phyloP scores from a whole-genome alignment of 1,284 basidiomycete genomes.

The Rhodotorula sp. region DNA sequence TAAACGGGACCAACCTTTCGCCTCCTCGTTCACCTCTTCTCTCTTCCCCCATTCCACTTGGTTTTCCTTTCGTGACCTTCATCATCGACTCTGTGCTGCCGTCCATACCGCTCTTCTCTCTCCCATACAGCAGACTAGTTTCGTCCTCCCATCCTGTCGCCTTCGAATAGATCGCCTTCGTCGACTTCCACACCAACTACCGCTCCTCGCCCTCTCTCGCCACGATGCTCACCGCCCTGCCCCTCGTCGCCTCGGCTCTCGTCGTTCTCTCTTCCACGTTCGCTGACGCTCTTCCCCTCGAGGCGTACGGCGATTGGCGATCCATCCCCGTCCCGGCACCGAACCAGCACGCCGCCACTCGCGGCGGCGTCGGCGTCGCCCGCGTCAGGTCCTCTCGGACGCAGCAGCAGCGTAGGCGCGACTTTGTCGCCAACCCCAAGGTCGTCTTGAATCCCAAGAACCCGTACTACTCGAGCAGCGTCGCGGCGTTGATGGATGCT shows the following conservation, averaged over 20 bases:
- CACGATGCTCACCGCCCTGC: neutral
- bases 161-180: neutral
- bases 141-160: neutral
- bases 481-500: neutral
- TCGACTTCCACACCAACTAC: neutral
- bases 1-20: too few relatives aligned
- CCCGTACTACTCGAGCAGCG: slow-evolving; percentile 14
- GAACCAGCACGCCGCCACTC: neutral
- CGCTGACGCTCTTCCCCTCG: neutral
- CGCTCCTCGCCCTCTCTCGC: neutral
- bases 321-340: neutral
- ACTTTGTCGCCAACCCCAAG: slow-evolving; percentile 26
- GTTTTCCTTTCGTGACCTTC: too few relatives aligned
- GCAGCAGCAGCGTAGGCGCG: neutral
- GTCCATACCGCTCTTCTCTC: too few relatives aligned
- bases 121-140: too few relatives aligned
- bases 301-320: neutral
- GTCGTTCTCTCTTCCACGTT: neutral
- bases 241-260: neutral
- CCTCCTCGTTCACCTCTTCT: too few relatives aligned
- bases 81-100: too few relatives aligned
- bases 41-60: too few relatives aligned
- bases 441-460: slow-evolving; percentile 24
- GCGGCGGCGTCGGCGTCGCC: neutral
- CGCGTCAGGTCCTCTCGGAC: neutral